Evolutionary conservation across 1,284 basidiomycete genomes (phyloP).

Genomic region (Lentinula novae-zelandiae): DNA sequence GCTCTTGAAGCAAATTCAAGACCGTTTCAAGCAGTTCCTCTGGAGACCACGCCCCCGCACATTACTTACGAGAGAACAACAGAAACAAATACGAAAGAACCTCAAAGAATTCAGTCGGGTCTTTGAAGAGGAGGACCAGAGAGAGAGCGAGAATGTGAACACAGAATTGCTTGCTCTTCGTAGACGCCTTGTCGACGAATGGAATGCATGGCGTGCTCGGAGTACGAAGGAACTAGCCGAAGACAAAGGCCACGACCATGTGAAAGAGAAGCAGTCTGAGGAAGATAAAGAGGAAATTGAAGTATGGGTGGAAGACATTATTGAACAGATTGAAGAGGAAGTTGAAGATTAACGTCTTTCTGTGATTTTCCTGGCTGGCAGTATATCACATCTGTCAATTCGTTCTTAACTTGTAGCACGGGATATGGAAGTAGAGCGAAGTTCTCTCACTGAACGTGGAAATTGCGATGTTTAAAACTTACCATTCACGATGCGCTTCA

Average conservation of each 20-base stretch:
- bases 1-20: conserved; percentile 83
- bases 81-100: conserved; percentile 86
- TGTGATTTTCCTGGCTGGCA: background rate
- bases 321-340: conserved; percentile 88
- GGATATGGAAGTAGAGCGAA: background rate
- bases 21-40: conserved; percentile 98
- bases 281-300: conserved; percentile 83
- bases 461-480: conserved; percentile 15
- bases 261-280: conserved; percentile 40
- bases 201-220: conserved; percentile 90
- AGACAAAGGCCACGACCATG: conserved; percentile 38
- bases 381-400: conserved; percentile 22
- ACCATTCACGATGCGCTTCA: background rate
- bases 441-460: conserved; percentile 21
- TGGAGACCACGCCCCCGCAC: conserved; percentile 95
- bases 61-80: conserved; percentile 85
- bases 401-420: background rate
- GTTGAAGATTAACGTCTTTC: conserved; percentile 39
- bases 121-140: conserved; percentile 97
- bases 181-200: conserved; percentile 93
- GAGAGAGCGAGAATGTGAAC: conserved; percentile 91
- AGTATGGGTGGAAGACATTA: conserved; percentile 87
- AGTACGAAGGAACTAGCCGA: conserved; percentile 60
- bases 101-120: conserved; percentile 88
- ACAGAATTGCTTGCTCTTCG: conserved; percentile 91